Percentiles rank a stretch among this genome's conserved stretches.
Conservation (phyloP, 768 basidiomycete species). For the Mycena maculata region DNA sequence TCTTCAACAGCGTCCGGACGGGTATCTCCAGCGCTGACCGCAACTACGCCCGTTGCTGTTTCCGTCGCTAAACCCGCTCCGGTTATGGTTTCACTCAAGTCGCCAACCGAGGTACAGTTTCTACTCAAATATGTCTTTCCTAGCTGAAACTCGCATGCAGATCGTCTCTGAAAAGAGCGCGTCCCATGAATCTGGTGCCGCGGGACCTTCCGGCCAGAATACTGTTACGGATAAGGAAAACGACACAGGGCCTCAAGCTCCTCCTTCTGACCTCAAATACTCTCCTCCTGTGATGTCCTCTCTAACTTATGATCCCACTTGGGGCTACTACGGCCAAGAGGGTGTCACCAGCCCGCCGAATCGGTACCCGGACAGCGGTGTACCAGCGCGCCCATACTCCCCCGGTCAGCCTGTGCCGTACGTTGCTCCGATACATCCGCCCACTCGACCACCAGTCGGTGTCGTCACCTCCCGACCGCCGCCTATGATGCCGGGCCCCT, state of each 20-base stretch:
- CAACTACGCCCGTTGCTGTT: neutral
- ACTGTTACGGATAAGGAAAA: neutral
- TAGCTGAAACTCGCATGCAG: slow-evolving; percentile 1
- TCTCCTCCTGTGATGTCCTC: slow-evolving; percentile 23
- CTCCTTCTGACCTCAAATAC: neutral
- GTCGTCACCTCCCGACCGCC: neutral
- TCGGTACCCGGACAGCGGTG: slow-evolving; percentile 1
- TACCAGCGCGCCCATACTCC: slow-evolving; percentile 10
- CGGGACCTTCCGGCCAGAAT: slow-evolving; percentile 7
- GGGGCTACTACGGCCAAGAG: slow-evolving; percentile 24
- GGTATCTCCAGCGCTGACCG: neutral
- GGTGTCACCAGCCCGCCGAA: neutral
- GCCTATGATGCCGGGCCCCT: slow-evolving; percentile 5
- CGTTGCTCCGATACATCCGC: neutral
- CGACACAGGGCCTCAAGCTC: slow-evolving; percentile 1
- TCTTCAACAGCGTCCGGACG: neutral
- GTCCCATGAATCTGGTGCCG: neutral
- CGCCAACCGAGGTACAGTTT: slow-evolving; percentile 12
- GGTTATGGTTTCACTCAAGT: slow-evolving; percentile 19
- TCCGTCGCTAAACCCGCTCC: slow-evolving; percentile 9
- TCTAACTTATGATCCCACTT: slow-evolving; percentile 17
- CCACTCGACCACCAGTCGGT: slow-evolving; percentile 14
- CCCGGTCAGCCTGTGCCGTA: slow-evolving; percentile 16
- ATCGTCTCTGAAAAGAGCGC: neutral
- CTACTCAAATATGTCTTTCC: neutral